Conservation (phyloP, 345 rosid genomes). For the Gossypium arboreum region DNA sequence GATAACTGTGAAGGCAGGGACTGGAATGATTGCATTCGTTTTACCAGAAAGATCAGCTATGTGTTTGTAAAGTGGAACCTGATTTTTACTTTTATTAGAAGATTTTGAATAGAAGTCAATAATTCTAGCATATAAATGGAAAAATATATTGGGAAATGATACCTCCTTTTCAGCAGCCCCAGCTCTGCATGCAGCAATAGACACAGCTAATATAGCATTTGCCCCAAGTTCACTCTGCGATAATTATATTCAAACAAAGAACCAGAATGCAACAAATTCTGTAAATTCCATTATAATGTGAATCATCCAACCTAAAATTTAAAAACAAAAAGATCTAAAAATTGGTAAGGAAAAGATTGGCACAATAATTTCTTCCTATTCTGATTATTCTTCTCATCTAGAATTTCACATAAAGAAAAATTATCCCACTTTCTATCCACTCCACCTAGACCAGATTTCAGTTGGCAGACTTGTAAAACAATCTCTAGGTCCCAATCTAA, state of each 20-base stretch:
- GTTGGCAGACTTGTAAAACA: background rate
- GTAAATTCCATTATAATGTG: constrained; percentile 19
- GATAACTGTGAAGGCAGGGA: constrained; percentile 90
- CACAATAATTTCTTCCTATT: background rate
- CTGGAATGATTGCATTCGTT: constrained; percentile 66
- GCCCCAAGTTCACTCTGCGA: constrained; percentile 84
- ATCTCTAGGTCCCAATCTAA: background rate
- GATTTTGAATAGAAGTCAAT: constrained; percentile 13
- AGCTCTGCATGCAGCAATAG: constrained; percentile 98
- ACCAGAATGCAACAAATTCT: background rate
- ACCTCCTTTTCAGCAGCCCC: constrained; percentile 99
- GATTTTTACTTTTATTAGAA: constrained; percentile 24
- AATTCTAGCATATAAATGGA: background rate
- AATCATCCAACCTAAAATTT: constrained; percentile 27
- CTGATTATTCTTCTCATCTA: background rate
- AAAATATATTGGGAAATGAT: constrained; percentile 4
- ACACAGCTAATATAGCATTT: constrained; percentile 90
- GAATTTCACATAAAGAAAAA: background rate
- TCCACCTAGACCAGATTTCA: background rate
- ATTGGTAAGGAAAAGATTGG: background rate
- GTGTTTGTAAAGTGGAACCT: constrained; percentile 93
- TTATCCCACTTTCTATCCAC: background rate
- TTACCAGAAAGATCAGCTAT: constrained; percentile 79
- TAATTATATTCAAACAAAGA: constrained; percentile 16
- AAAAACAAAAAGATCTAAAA: background rate